These are phyloP conservation scores for Claviceps spartinae DNA, from an alignment of 2,329 filamentous ascomycete genomes.

Conservation along the genomic window DNA sequence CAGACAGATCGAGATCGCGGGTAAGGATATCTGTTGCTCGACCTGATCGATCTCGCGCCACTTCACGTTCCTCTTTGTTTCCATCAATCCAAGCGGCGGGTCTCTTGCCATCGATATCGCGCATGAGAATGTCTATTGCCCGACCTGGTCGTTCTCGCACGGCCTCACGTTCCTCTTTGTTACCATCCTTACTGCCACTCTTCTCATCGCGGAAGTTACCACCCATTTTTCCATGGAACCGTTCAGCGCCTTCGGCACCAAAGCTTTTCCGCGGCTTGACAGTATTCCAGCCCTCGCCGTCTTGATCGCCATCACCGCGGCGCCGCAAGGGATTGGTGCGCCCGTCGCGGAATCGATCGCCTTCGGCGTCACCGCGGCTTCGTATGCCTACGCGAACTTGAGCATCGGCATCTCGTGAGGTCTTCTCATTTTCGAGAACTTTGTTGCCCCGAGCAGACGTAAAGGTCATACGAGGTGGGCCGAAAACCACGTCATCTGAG, in stretches of 20 bases:
- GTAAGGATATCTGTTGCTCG: constrained; percentile 37
- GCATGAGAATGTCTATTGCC: constrained; percentile 34
- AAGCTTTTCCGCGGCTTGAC: constrained; percentile 64
- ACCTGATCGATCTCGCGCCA: constrained; percentile 30
- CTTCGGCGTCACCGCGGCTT: constrained; percentile 35
- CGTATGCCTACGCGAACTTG: constrained; percentile 48
- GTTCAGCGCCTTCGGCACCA: constrained; percentile 57
- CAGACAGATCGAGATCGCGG: constrained; percentile 36
- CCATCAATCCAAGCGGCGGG: constrained; percentile 23
- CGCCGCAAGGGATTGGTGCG: constrained; percentile 35
- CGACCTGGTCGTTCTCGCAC: constrained; percentile 33
- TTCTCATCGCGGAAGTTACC: constrained; percentile 31
- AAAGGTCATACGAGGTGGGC: constrained; percentile 72
- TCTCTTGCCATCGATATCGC: constrained; percentile 29
- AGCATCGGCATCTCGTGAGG: constrained; percentile 34
- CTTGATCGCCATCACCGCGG: constrained; percentile 42
- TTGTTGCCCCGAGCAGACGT: constrained; percentile 54
- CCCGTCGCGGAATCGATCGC: constrained; percentile 35
- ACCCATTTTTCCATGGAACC: constrained; percentile 54
- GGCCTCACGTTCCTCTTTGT: constrained; percentile 41
- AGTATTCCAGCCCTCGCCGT: constrained; percentile 60
- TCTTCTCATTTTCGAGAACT: constrained; percentile 39
- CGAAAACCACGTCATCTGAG: constrained; percentile 72
- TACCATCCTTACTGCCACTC: constrained; percentile 23
- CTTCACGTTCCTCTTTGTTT: constrained; percentile 39